Conservation (phyloP, 345 rosid species). For the Brassica incana region DNA sequence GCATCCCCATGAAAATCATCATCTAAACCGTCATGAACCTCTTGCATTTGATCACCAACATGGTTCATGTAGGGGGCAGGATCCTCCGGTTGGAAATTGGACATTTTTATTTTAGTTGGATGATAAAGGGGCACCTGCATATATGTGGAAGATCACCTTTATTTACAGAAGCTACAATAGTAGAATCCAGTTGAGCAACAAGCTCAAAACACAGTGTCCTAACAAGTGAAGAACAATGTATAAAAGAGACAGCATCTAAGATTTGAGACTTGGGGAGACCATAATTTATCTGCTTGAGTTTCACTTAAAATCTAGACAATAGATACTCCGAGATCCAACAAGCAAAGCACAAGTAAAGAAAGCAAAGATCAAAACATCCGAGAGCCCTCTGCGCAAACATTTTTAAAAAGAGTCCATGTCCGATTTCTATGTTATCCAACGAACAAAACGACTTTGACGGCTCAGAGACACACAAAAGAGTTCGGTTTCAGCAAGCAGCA, state of each 20-base stretch:
- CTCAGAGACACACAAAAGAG: background rate
- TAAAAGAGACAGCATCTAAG: background rate
- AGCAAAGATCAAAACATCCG: background rate
- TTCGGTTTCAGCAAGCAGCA: background rate
- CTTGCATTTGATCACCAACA: slow-evolving; percentile 44
- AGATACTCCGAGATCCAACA: background rate
- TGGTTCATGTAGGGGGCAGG: slow-evolving; percentile 67
- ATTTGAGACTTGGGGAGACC: background rate
- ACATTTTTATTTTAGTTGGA: slow-evolving; percentile 40
- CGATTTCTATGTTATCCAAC: no score
- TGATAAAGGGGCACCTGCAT: slow-evolving; percentile 28
- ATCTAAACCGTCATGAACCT: slow-evolving; percentile 40
- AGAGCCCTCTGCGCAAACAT: background rate
- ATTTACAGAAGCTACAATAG: background rate
- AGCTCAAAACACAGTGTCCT: background rate
- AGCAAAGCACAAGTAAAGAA: background rate
- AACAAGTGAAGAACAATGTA: background rate
- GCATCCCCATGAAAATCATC: slow-evolving; percentile 51
- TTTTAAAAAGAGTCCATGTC: no score
- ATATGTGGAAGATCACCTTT: background rate
- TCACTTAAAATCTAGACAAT: background rate
- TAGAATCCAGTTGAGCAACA: background rate
- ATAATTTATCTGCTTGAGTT: background rate
- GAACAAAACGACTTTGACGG: background rate
- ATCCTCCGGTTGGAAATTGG: slow-evolving; percentile 58